These are phyloP conservation scores for Esteya vermicola DNA, from an alignment of 2,329 filamentous ascomycete species.

Conservation along the genomic window DNA sequence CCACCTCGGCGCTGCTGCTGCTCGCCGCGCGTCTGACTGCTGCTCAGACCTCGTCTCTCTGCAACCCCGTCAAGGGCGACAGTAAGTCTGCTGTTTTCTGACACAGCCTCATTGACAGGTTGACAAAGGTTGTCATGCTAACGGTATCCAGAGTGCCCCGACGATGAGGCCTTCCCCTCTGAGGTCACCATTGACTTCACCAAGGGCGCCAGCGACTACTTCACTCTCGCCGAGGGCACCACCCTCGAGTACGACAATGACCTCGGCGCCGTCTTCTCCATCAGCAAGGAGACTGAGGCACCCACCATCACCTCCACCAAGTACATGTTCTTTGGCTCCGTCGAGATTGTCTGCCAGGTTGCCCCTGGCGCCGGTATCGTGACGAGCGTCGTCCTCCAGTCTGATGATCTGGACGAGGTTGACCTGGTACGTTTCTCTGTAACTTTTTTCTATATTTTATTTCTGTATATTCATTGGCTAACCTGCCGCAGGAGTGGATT, in stretches of 20 bases:
- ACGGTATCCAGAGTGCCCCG: slow-evolving; percentile 44
- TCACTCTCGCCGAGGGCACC: slow-evolving; percentile 32
- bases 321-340: slow-evolving; percentile 94
- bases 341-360: slow-evolving; percentile 66
- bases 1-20: slow-evolving; percentile 30
- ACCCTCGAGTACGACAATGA: slow-evolving; percentile 27
- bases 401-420: slow-evolving; percentile 83
- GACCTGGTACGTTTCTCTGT: slow-evolving; percentile 44
- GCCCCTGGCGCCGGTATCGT: slow-evolving; percentile 75
- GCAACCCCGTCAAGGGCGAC: slow-evolving; percentile 38
- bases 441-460: neutral
- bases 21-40: slow-evolving; percentile 30
- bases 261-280: slow-evolving; percentile 46
- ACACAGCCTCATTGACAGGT: neutral
- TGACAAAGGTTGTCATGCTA: neutral
- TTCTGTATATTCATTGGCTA: no score
- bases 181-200: slow-evolving; percentile 57
- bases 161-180: slow-evolving; percentile 63
- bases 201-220: slow-evolving; percentile 48
- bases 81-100: slow-evolving; percentile 11
- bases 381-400: slow-evolving; percentile 80
- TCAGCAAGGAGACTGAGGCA: slow-evolving; percentile 49
- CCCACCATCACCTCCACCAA: slow-evolving; percentile 64
- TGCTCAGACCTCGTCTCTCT: slow-evolving; percentile 42
- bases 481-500: slow-evolving; percentile 80